Evolutionary conservation across 371 early-diverging fungal genomes (phyloP), one percentile per base, ranked within the genome.

Genomic region (Mortierella sp.): DNA sequence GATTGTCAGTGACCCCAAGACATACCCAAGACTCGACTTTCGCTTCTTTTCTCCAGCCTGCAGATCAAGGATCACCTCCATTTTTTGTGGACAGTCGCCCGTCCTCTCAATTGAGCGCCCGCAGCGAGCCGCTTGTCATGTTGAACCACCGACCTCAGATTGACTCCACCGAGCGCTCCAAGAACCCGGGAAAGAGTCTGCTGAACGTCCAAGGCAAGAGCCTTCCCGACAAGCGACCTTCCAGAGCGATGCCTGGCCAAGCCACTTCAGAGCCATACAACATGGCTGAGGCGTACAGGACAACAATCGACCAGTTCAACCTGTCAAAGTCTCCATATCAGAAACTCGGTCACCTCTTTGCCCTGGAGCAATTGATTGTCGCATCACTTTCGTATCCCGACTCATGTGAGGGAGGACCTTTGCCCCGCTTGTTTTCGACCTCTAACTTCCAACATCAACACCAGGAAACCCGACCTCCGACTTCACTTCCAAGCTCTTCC

Each of bases 321-420:
- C 42, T 79, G 44, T 50, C 83, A 24, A 81, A 75, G 26, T 90
- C 90, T 10, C 90, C 90, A 1, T 88, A 84, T 42, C 88, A 88
- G 42, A 90, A 90, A 34, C 68, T 90, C 21, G 84, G 86, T 24
- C 78, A 84, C n/a, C 73, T 90, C 14, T 88, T 85, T 77, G 76
- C 89, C 4, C 60, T 90, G 8, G 89, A 88, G 72, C 75, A 88
- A 73, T 63, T 90, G 38, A 85, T 90, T 42, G 88, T 87, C 3
- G 90, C 90, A 14, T 80, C 83, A 2, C 50, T 86, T 5, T 86
- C 88, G 0, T 86, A 85, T 63, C 87, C 87, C 0, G 88, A 82
- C 34, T 86, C 89, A 28, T 79, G 80, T 63, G 26, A 60, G 47
- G 44, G 55, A 42, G 68, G 68, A 21, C 68, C 68, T 24, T 68